phyloP scores from a whole-genome alignment of 1,139 yeast genomes.

The Yamadazyma diospyri region DNA sequence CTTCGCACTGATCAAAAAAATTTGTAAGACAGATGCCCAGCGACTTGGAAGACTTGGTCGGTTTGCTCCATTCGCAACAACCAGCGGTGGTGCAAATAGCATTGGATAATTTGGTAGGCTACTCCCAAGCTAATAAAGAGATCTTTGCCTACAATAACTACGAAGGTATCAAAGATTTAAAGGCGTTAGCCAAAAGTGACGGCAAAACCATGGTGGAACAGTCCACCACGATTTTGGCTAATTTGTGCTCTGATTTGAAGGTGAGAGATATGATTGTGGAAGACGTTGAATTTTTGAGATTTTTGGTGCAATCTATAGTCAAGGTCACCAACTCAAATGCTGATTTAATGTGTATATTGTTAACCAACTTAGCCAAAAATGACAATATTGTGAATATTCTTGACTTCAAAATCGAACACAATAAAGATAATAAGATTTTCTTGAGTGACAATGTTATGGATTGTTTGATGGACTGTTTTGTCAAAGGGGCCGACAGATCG shows the following conservation, averaged over 20 bases:
- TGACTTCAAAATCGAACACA: slow-evolving; percentile 38
- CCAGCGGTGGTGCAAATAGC: slow-evolving; percentile 85
- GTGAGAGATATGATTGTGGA: slow-evolving; percentile 63
- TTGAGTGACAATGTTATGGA: slow-evolving; percentile 64
- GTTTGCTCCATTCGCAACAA: slow-evolving; percentile 79
- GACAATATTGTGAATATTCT: slow-evolving; percentile 60
- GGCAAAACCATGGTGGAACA: slow-evolving; percentile 59
- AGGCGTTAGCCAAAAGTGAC: slow-evolving; percentile 47
- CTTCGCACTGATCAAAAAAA: slow-evolving; percentile 3
- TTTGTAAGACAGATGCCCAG: slow-evolving; percentile 44
- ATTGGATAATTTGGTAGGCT: slow-evolving; percentile 78
- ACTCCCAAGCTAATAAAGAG: slow-evolving; percentile 61
- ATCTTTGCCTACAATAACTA: slow-evolving; percentile 70
- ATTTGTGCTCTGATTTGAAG: slow-evolving; percentile 69
- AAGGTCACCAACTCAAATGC: slow-evolving; percentile 62
- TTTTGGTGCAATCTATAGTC: slow-evolving; percentile 50
- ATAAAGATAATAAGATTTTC: slow-evolving; percentile 38
- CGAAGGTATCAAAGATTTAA: slow-evolving; percentile 73
- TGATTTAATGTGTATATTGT: slow-evolving; percentile 78
- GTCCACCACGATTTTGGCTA: slow-evolving; percentile 76
- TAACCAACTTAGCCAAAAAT: slow-evolving; percentile 81
- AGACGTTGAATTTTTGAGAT: slow-evolving; percentile 59
- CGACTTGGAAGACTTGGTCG: slow-evolving; percentile 68
- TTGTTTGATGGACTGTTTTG: slow-evolving; percentile 86
- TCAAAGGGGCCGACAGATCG: slow-evolving; percentile 72